phyloP scores from a whole-genome alignment of 306 rosid genomes.

The Hylodesmum podocarpum region DNA sequence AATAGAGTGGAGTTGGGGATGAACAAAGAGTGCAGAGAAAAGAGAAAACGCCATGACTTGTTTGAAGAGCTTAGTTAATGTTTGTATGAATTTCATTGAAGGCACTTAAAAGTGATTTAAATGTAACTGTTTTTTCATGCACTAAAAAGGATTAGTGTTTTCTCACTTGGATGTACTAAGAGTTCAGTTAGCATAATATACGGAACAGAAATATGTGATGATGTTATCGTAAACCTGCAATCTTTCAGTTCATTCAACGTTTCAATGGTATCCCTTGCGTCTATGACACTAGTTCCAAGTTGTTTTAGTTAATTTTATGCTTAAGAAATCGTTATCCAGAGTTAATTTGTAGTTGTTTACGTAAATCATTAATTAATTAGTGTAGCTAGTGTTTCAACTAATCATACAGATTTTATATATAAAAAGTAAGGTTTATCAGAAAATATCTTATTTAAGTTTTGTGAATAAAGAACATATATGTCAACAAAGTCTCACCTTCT shows the following conservation, averaged over 20 bases:
- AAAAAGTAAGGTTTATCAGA: too few relatives aligned
- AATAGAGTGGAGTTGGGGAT: constrained; percentile 51
- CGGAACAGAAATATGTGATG: background rate
- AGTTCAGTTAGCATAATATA: background rate
- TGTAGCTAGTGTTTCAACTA: too few relatives aligned
- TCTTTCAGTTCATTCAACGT: background rate
- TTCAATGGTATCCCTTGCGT: background rate
- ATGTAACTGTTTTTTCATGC: background rate
- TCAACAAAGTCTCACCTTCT: too few relatives aligned
- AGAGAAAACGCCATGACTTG: constrained; percentile 39
- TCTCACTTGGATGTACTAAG: background rate
- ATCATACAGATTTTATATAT: too few relatives aligned
- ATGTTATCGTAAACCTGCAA: background rate
- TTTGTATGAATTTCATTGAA: background rate
- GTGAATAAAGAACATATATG: too few relatives aligned
- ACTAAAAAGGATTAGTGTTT: background rate
- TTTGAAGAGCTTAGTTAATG: background rate
- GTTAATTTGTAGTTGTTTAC: background rate
- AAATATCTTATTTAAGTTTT: too few relatives aligned
- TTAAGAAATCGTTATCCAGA: background rate
- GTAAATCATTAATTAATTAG: too few relatives aligned
- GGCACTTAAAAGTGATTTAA: background rate
- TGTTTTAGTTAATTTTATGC: background rate
- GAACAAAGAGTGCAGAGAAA: constrained; percentile 46
- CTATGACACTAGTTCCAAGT: background rate